phyloP scores from a whole-genome alignment of 805 yeast genomes.

The Hanseniaspora occidentalis region DNA sequence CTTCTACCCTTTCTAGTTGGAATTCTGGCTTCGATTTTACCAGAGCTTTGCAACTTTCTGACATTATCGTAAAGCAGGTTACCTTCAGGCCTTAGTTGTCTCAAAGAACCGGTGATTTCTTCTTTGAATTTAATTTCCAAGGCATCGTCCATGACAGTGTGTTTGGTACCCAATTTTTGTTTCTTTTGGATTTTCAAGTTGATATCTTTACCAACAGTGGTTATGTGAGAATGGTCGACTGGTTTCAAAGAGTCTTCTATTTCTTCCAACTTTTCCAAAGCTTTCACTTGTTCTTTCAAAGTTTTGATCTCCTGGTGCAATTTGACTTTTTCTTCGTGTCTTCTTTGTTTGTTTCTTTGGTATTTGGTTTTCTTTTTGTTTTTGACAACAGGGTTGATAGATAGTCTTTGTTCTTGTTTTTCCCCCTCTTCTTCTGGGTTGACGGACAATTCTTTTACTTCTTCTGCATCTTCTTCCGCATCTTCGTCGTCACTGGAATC shows the following conservation, averaged over 20 bases:
- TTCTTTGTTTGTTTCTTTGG: constrained; percentile 60
- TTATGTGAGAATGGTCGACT: constrained; percentile 5
- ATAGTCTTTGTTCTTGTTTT: constrained; percentile 32
- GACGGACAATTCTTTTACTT: too few relatives aligned
- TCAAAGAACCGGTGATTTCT: constrained; percentile 75
- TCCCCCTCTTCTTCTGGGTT: constrained; percentile 22
- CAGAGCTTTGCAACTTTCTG: constrained; percentile 69
- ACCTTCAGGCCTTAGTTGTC: constrained; percentile 85
- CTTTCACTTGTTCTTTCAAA: constrained; percentile 47
- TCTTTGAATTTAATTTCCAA: constrained; percentile 75
- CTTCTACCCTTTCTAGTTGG: constrained; percentile 50
- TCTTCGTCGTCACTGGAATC: constrained; percentile 28
- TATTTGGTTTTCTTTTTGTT: constrained; percentile 63
- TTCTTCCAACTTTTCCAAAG: constrained; percentile 38
- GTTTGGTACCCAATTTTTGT: constrained; percentile 32
- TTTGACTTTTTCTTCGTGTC: constrained; percentile 44
- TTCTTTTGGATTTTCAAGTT: constrained; percentile 21
- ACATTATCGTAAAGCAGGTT: constrained; percentile 71
- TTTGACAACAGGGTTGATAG: constrained; percentile 59
- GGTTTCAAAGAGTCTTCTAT: constrained; percentile 20
- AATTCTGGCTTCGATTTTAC: constrained; percentile 75
- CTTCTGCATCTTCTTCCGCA: constrained; percentile 28
- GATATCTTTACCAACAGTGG: constrained; percentile 12
- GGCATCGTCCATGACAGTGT: constrained; percentile 33
- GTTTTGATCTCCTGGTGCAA: constrained; percentile 45